These are phyloP conservation scores for Populus davidiana DNA, from an alignment of 345 rosid species.

Conservation along the genomic window DNA sequence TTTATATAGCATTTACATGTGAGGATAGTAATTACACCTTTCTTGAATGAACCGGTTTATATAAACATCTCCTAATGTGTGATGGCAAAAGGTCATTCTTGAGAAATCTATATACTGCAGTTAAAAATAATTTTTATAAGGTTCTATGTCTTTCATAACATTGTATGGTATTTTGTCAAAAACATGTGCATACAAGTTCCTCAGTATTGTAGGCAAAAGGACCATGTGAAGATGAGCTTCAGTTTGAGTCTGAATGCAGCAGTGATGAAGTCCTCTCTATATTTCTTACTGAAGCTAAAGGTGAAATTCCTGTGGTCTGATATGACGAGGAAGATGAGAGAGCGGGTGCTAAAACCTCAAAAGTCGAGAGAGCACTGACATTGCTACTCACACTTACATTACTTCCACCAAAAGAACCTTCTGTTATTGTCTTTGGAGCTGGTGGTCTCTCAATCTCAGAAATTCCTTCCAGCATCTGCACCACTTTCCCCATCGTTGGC, in stretches of 20 bases:
- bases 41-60: neutral
- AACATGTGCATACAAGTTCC: neutral
- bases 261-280: constrained; percentile 39
- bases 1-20: no score
- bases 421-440: constrained; percentile 37
- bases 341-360: constrained; percentile 35
- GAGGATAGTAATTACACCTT: no score
- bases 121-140: neutral
- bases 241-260: constrained; percentile 22
- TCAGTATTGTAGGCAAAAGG: neutral
- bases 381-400: constrained; percentile 3
- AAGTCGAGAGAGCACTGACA: constrained; percentile 39
- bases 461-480: constrained; percentile 42
- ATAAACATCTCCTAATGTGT: neutral
- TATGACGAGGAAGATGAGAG: constrained; percentile 47
- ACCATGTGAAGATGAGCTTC: neutral
- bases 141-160: neutral
- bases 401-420: constrained; percentile 29
- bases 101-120: no score
- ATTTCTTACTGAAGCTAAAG: constrained; percentile 35
- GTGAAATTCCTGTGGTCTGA: constrained; percentile 40
- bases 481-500: constrained; percentile 30
- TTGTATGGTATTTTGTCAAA: no score
- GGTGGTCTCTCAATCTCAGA: constrained; percentile 47
- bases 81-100: neutral